phyloP scores from a whole-genome alignment of 768 basidiomycete species.

The Amanita subjunquillea region DNA sequence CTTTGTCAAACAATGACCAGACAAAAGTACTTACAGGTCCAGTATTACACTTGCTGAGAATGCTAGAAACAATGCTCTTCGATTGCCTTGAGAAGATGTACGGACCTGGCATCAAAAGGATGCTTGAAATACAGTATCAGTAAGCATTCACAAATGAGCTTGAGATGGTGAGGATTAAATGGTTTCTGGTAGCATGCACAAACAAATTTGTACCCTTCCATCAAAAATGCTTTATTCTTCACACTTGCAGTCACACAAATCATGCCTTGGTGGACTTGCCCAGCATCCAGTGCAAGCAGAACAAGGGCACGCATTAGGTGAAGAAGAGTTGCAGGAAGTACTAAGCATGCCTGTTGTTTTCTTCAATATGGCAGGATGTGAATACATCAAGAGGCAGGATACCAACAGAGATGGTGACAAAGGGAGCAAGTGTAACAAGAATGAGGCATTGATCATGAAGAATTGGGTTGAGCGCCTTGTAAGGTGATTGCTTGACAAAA shows the following conservation, averaged over 20 bases:
- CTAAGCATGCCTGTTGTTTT: slow-evolving; percentile 79
- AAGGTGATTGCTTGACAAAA: background rate
- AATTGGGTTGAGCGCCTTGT: slow-evolving; percentile 79
- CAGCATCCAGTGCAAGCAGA: slow-evolving; percentile 28
- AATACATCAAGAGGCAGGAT: slow-evolving; percentile 68
- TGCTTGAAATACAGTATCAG: slow-evolving; percentile 96
- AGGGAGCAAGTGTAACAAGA: slow-evolving; percentile 89
- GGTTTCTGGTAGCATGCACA: slow-evolving; percentile 63
- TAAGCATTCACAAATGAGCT: slow-evolving; percentile 18
- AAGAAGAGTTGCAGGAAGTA: slow-evolving; percentile 64
- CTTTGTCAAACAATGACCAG: slow-evolving; percentile 9
- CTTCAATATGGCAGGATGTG: slow-evolving; percentile 93
- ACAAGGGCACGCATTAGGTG: slow-evolving; percentile 11
- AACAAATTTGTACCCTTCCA: slow-evolving; percentile 76
- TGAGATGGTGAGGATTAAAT: background rate
- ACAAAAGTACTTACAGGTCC: slow-evolving; percentile 11
- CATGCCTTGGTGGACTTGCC: slow-evolving; percentile 72
- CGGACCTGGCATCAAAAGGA: slow-evolving; percentile 69
- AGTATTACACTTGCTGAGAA: slow-evolving; percentile 46
- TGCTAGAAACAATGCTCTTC: slow-evolving; percentile 85
- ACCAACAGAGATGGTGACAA: slow-evolving; percentile 72
- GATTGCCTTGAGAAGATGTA: slow-evolving; percentile 89
- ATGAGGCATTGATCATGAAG: slow-evolving; percentile 81
- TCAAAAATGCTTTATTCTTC: slow-evolving; percentile 72
- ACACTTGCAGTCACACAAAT: slow-evolving; percentile 56